Base-by-base conservation (phyloP, 1,284 basidiomycete species). In the Ceratobasidium sp. region DNA sequence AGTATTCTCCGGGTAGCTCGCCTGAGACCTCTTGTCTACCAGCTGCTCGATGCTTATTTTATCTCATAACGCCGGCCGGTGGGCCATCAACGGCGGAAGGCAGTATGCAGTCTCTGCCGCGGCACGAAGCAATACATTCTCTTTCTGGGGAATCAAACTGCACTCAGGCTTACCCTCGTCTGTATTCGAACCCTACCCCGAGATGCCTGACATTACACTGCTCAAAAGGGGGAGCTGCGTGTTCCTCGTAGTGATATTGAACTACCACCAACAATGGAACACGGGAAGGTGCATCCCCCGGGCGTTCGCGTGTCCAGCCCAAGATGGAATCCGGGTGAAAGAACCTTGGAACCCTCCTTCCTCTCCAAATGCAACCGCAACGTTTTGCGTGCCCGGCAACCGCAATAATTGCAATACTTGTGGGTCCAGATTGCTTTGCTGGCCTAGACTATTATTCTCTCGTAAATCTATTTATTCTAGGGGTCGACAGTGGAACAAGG, bases 321-420 rank as follows among this genome's bases (percentile, higher is more conserved):
- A 50, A 52, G 59, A 62, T 36, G 59, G 59, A 62, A 62, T 62
- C 59, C 59, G 9, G 59, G 59, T 36, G n/a, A n/a, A 62, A 62
- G 59, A 62, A 62, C 30, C 47, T 30, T 39, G 47, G 59, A 62
- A 50, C 59, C 59, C 59, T 50, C 57, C 21, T 36, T 36, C 14
- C 47, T 50, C 21, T 50, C 42, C 19, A 46, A 7, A 46, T 46
- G 42, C 42, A 50, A 50, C 11, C 47, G 47, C 47, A 50, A 27
- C 47, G 47, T 21, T 36, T 36, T 36, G 33, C 11, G 33, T 11
- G 4, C 33, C 11, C 33, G 33, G 33, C 4, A 11, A 36, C 33
- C 33, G 33, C 11, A 36, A 36, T 36, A 4, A 11, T 11, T 36
- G 11, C 11, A 36, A 36, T 36, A 11, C 5, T 36, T 36, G 11